A percentile compares a stretch with the other conserved stretches of the same genome.
phyloP scores from a whole-genome alignment of 768 basidiomycete genomes.

The Coprinellus micaceus region DNA sequence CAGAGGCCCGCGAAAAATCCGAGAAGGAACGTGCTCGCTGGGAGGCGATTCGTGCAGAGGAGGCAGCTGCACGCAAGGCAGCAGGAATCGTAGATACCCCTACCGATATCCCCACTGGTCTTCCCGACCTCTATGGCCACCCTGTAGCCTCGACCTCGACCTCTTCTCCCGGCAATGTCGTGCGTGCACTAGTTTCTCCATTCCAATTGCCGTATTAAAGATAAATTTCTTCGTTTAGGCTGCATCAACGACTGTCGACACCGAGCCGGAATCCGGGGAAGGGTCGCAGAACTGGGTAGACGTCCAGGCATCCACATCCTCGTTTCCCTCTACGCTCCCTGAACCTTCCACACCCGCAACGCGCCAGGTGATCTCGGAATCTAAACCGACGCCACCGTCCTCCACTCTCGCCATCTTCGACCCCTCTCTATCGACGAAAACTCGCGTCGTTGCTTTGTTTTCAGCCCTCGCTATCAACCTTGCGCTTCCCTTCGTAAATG shows the following conservation, averaged over 20 bases:
- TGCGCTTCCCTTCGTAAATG: slow-evolving; percentile 84
- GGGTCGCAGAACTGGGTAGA: slow-evolving; percentile 73
- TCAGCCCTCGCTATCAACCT: slow-evolving; percentile 82
- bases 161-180: neutral
- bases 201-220: neutral
- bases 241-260: neutral
- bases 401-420: slow-evolving; percentile 73
- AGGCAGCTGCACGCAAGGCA: slow-evolving; percentile 36
- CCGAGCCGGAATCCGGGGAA: slow-evolving; percentile 1
- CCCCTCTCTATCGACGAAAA: slow-evolving; percentile 57
- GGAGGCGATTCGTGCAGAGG: slow-evolving; percentile 58
- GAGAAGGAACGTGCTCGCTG: slow-evolving; percentile 70
- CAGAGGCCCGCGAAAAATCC: slow-evolving; percentile 69
- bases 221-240: neutral
- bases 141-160: neutral
- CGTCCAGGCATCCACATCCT: slow-evolving; percentile 57
- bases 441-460: slow-evolving; percentile 64
- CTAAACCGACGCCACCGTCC: slow-evolving; percentile 34
- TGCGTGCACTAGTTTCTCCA: slow-evolving; percentile 10
- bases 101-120: slow-evolving; percentile 10
- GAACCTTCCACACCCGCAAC: slow-evolving; percentile 52
- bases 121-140: slow-evolving; percentile 4
- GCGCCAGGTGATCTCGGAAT: slow-evolving; percentile 6
- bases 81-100: slow-evolving; percentile 24
- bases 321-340: slow-evolving; percentile 78